phyloP scores from a whole-genome alignment of 257 asterid genomes.

The Salvia rosmarinus region DNA sequence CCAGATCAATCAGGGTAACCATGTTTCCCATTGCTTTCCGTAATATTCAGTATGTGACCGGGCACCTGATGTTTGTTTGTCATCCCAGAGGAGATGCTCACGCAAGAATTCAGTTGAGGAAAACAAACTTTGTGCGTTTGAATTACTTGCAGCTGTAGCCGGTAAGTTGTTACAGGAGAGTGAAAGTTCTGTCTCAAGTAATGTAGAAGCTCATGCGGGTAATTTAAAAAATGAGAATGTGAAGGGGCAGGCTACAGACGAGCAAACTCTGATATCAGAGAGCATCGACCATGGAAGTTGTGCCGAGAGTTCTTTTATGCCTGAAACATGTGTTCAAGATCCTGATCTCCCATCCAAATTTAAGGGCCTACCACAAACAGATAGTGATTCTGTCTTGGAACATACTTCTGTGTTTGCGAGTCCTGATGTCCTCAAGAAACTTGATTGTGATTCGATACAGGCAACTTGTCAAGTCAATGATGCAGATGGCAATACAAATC shows the following conservation, averaged over 20 bases:
- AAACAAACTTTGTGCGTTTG: slow-evolving; percentile 80
- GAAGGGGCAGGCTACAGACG: slow-evolving; percentile 43
- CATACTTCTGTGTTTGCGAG: slow-evolving; percentile 45
- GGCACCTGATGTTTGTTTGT: slow-evolving; percentile 31
- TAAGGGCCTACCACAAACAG: slow-evolving; percentile 42
- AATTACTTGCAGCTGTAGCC: slow-evolving; percentile 93
- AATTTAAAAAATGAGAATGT: slow-evolving; percentile 38
- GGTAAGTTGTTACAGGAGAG: slow-evolving; percentile 85
- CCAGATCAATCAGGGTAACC: slow-evolving; percentile 72
- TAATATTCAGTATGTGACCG: slow-evolving; percentile 17
- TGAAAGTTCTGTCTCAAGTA: slow-evolving; percentile 85
- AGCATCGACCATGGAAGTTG: slow-evolving; percentile 75
- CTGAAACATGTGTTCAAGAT: slow-evolving; percentile 47
- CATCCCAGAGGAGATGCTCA: slow-evolving; percentile 60
- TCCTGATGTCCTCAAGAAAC: slow-evolving; percentile 49
- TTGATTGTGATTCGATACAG: slow-evolving; percentile 50
- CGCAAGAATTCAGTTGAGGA: slow-evolving; percentile 52
- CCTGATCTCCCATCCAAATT: slow-evolving; percentile 41
- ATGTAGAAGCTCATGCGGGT: slow-evolving; percentile 50
- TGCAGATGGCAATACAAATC: slow-evolving; percentile 36
- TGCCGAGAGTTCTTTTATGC: slow-evolving; percentile 69
- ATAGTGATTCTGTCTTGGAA: slow-evolving; percentile 49
- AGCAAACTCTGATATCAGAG: slow-evolving; percentile 53
- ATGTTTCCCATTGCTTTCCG: slow-evolving; percentile 13
- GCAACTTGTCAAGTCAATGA: slow-evolving; percentile 39